These are phyloP conservation scores for Diplocarpon mali DNA, from an alignment of 2,329 filamentous ascomycete species.

Conservation along the genomic window DNA sequence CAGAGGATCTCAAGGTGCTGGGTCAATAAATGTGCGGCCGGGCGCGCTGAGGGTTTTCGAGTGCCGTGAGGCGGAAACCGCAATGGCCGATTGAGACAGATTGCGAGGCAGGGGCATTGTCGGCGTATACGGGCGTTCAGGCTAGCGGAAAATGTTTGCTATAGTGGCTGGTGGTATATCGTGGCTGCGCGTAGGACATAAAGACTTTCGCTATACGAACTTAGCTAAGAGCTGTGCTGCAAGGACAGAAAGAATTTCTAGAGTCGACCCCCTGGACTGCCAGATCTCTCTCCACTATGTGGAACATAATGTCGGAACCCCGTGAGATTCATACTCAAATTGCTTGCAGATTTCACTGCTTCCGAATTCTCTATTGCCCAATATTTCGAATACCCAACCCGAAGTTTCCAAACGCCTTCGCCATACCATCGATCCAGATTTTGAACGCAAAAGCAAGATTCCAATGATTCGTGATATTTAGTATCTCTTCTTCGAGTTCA, in stretches of 20 bases:
- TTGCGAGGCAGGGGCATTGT: slow-evolving; percentile 3
- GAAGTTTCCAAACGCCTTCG: neutral
- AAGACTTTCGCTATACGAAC: neutral
- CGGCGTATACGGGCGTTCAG: slow-evolving; percentile 19
- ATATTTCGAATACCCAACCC: no score
- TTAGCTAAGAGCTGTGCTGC: no score
- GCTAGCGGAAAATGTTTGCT: slow-evolving; percentile 1
- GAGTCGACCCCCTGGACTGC: no score
- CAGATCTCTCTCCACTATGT: no score
- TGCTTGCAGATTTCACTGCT: no score
- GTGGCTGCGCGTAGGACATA: slow-evolving; percentile 7
- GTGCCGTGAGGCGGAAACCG: no score
- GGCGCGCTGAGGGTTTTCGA: neutral
- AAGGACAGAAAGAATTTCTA: no score
- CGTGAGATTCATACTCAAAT: no score
- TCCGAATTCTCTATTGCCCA: no score
- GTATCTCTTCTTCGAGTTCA: slow-evolving; percentile 67
- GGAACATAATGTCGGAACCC: no score
- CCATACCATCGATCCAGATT: slow-evolving; percentile 8
- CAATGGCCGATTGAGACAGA: neutral
- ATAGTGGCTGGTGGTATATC: neutral
- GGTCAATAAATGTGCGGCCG: slow-evolving; percentile 28
- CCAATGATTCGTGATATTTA: slow-evolving; percentile 10
- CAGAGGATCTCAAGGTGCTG: slow-evolving; percentile 34
- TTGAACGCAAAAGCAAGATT: slow-evolving; percentile 6